These are phyloP conservation scores for Xylaria sp. DNA, from an alignment of 2,329 filamentous ascomycete genomes.

Conservation along the genomic window DNA sequence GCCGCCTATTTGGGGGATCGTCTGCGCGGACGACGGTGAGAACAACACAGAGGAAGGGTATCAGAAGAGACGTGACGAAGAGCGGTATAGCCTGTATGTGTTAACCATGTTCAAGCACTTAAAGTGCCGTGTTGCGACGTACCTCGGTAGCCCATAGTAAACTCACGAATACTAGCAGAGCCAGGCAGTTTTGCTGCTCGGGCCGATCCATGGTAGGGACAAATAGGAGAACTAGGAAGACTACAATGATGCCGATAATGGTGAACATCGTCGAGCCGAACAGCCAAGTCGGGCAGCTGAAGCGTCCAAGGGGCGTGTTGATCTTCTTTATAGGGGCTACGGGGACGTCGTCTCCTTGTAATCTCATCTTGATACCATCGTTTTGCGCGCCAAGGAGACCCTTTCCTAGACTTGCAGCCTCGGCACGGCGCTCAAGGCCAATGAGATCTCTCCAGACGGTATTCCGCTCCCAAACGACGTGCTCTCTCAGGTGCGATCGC, in stretches of 20 bases:
- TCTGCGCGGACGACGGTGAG: constrained; percentile 83
- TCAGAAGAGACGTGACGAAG: constrained; percentile 91
- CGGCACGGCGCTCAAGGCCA: constrained; percentile 91
- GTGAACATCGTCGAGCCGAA: constrained; percentile 80
- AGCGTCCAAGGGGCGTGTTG: constrained; percentile 76
- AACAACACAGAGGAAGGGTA: constrained; percentile 90
- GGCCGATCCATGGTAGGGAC: constrained; percentile 81
- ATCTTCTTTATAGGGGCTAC: constrained; percentile 67
- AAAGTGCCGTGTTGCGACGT: constrained; percentile 32
- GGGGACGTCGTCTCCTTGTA: constrained; percentile 84
- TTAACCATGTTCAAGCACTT: constrained; percentile 5
- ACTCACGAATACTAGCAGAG: constrained; percentile 91
- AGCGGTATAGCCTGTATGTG: constrained; percentile 78
- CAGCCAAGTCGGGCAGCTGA: constrained; percentile 79
- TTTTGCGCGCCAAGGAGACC: constrained; percentile 78
- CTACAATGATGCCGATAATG: constrained; percentile 67
- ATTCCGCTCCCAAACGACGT: constrained; percentile 98
- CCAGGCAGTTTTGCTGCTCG: constrained; percentile 95
- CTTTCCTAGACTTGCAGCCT: constrained; percentile 88
- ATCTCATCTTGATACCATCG: constrained; percentile 66
- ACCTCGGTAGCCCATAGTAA: constrained; percentile 96
- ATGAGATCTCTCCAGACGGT: constrained; percentile 99
- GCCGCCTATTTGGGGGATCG: constrained; percentile 64
- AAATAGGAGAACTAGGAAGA: constrained; percentile 76
- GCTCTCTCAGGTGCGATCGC: constrained; percentile 87